A percentile compares a stretch with the other conserved stretches of the same genome.
Conservation (phyloP, 352 stramenopile genomes). For the Globisporangium rhizosaccharum region DNA sequence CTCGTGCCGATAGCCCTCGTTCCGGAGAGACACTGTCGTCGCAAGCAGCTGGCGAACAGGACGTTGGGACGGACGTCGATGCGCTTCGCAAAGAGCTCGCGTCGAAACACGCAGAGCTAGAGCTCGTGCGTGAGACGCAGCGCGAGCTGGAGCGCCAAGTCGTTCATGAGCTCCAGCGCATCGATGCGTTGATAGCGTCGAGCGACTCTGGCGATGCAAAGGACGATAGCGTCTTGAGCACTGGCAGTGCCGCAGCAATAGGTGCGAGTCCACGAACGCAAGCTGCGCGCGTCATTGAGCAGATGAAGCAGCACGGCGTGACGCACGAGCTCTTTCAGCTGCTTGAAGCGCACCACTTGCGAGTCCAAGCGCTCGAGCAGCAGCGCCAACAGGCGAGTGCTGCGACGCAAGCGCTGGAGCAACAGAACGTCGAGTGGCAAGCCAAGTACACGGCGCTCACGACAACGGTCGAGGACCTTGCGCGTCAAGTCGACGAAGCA, state of each 20-base stretch:
- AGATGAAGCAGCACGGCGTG: neutral
- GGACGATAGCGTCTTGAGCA: too few species aligned
- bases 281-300: neutral
- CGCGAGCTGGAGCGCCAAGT: conserved; percentile 3
- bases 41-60: conserved; percentile 1
- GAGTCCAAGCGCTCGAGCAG: neutral
- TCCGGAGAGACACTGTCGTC: too few species aligned
- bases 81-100: conserved; percentile 13
- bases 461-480: too few species aligned
- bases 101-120: conserved; percentile 7
- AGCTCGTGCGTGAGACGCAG: neutral
- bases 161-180: neutral
- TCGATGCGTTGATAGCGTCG: neutral
- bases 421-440: too few species aligned
- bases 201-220: too few species aligned
- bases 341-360: neutral
- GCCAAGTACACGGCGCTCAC: too few species aligned
- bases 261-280: neutral
- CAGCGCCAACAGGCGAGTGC: neutral
- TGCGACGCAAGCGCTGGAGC: neutral
- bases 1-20: neutral
- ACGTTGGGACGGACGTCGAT: neutral
- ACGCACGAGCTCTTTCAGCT: neutral
- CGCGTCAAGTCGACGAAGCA: too few species aligned
- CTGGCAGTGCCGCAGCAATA: neutral